Evolutionary conservation across 192 early-diverging fungal species (phyloP).

Genomic region (Oehlia diaphana): DNA sequence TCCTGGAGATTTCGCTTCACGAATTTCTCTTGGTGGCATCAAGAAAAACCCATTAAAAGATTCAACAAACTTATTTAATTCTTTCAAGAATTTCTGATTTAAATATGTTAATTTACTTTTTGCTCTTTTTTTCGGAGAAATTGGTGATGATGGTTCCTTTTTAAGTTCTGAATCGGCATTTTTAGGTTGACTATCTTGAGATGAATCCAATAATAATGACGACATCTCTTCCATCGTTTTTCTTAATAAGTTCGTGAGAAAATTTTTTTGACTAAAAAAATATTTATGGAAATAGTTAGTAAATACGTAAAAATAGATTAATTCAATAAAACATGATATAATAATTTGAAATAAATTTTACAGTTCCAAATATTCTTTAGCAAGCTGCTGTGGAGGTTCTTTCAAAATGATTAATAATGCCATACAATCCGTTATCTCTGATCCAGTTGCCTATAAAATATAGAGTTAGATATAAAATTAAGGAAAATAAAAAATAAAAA

Average conservation of each 20-base stretch:
- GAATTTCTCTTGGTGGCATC: not conserved
- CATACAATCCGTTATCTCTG: slow-evolving; percentile 53
- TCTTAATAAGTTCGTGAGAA: slow-evolving; percentile 23
- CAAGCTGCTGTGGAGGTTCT: slow-evolving; percentile 42
- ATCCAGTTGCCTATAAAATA: slow-evolving; percentile 38
- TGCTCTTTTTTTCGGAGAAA: not conserved
- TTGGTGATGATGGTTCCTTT: not conserved
- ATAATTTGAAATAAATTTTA: slow-evolving; percentile 28
- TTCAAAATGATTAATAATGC: slow-evolving; percentile 46
- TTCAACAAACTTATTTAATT: slow-evolving; percentile 50
- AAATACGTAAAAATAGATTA: not conserved
- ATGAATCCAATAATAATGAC: not conserved
- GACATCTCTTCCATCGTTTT: slow-evolving; percentile 17
- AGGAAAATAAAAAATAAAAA: not conserved
- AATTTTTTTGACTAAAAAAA: slow-evolving; percentile 30
- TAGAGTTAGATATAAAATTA: not conserved
- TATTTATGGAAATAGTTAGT: not conserved
- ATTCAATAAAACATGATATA: not conserved
- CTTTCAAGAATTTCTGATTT: slow-evolving; percentile 44
- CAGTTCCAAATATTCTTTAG: slow-evolving; percentile 48
- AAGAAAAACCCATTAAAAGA: slow-evolving; percentile 51
- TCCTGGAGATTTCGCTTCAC: not conserved
- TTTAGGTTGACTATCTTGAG: not conserved
- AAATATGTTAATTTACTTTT: slow-evolving; percentile 34
- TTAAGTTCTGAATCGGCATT: not conserved